A percentile compares a stretch with the other conserved stretches of the same genome.
These are phyloP conservation scores for Alternaria sp. DNA, from an alignment of 2,329 filamentous ascomycete genomes.

Conservation along the genomic window DNA sequence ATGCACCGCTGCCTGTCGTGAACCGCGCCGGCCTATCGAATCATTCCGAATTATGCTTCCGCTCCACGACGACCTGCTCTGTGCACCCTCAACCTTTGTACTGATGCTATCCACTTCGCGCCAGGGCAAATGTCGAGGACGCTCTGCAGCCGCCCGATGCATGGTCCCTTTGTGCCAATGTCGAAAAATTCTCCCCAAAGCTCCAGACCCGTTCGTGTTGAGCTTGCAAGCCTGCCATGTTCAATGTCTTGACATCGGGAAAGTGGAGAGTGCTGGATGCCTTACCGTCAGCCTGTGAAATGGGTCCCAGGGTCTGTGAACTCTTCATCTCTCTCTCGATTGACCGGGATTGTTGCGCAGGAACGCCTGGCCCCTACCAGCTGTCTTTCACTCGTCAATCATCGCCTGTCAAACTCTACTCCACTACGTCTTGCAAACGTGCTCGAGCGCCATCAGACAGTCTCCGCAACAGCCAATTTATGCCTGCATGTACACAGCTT, in stretches of 20 bases:
- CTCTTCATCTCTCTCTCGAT: constrained; percentile 15
- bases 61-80: constrained; percentile 29
- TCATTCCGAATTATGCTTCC: constrained; percentile 21
- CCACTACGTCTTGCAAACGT: constrained; percentile 29
- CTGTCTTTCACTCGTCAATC: constrained; percentile 35
- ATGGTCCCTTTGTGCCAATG: constrained; percentile 14
- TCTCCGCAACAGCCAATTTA: constrained; percentile 46
- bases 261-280: constrained; percentile 20
- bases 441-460: constrained; percentile 35
- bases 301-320: constrained; percentile 16
- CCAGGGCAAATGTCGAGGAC: constrained; percentile 28
- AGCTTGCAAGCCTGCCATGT: constrained; percentile 6
- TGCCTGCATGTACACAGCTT: constrained; percentile 42
- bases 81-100: constrained; percentile 29
- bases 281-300: constrained; percentile 18
- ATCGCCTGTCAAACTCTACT: constrained; percentile 25
- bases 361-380: constrained; percentile 34
- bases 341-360: constrained; percentile 24
- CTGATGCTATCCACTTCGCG: constrained; percentile 22
- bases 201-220: constrained; percentile 9
- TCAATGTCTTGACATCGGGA: constrained; percentile 6
- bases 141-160: constrained; percentile 29
- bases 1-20: constrained; percentile 36
- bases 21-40: constrained; percentile 40
- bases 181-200: constrained; percentile 2